Percentiles rank a stretch among this genome's conserved stretches.
Evolutionary conservation across 352 stramenopile genomes (phyloP).

Genomic region (Phytophthora idaei): DNA sequence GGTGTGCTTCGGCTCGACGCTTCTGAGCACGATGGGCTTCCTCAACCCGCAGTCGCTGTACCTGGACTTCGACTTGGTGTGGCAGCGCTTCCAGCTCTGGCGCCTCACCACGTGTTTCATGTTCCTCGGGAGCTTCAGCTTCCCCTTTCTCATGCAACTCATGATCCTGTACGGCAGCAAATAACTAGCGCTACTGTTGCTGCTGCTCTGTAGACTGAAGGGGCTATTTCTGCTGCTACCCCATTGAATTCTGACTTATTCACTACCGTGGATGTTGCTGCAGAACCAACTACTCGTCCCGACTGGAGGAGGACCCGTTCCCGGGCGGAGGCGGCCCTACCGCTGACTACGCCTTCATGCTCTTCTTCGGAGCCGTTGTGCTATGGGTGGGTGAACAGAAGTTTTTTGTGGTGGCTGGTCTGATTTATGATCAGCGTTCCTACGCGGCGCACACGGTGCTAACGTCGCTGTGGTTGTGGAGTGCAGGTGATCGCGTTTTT

Average conservation of each 20-base stretch:
- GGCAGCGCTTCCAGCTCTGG: constrained; percentile 90
- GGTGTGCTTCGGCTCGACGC: constrained; percentile 83
- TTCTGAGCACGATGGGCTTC: constrained; percentile 77
- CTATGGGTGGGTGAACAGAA: constrained; percentile 62
- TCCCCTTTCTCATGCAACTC: constrained; percentile 91
- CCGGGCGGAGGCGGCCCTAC: constrained; percentile 77
- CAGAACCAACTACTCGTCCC: constrained; percentile 84
- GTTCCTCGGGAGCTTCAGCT: constrained; percentile 88
- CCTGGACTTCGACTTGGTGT: constrained; percentile 86
- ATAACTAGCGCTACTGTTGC: background rate
- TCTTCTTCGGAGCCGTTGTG: constrained; percentile 81
- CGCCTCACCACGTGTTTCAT: constrained; percentile 89
- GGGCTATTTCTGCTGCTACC: background rate
- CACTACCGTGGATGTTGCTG: constrained; percentile 8
- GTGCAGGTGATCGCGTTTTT: constrained; percentile 80
- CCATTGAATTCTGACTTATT: background rate
- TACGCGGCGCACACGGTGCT: background rate
- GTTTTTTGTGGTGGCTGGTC: background rate
- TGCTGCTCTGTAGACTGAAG: background rate
- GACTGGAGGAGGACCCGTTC: constrained; percentile 87
- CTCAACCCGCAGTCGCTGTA: constrained; percentile 85
- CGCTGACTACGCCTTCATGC: constrained; percentile 91
- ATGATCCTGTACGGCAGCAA: constrained; percentile 80
- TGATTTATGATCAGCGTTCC: background rate
- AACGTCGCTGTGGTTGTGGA: constrained; percentile 14